These are phyloP conservation scores for Truncatella angustata DNA, from an alignment of 2,329 filamentous ascomycete genomes.

Conservation along the genomic window DNA sequence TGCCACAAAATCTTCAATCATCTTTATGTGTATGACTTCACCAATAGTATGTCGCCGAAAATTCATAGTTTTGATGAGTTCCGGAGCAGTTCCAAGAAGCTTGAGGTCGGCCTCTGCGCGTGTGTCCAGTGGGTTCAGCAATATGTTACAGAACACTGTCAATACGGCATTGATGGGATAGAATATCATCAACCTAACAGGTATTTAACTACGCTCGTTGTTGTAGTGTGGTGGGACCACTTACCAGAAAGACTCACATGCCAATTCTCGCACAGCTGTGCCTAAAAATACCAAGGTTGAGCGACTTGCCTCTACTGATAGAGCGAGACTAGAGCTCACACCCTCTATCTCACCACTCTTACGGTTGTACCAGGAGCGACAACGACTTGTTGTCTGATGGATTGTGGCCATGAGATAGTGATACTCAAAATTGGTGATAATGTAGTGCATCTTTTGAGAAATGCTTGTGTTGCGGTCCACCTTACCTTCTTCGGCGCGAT, in stretches of 20 bases:
- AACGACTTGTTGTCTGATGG: constrained; percentile 53
- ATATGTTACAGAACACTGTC: constrained; percentile 53
- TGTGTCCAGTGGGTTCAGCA: constrained; percentile 44
- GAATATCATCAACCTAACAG: constrained; percentile 50
- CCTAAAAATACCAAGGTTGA: constrained; percentile 50
- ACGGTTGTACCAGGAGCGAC: constrained; percentile 37
- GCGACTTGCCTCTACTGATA: constrained; percentile 55
- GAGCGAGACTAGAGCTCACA: constrained; percentile 49
- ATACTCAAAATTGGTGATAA: constrained; percentile 53
- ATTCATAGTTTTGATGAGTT: constrained; percentile 42
- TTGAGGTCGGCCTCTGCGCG: constrained; percentile 43
- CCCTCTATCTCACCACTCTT: constrained; percentile 38
- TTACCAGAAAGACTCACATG: constrained; percentile 50
- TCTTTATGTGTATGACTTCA: constrained; percentile 35
- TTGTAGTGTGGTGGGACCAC: constrained; percentile 13
- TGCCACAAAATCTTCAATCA: constrained; percentile 36
- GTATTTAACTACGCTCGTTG: constrained; percentile 15
- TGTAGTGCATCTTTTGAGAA: constrained; percentile 42
- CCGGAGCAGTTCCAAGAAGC: constrained; percentile 39
- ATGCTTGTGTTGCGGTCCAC: constrained; percentile 11
- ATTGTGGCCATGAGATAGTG: constrained; percentile 54
- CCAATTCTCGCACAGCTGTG: constrained; percentile 38
- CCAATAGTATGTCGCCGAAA: constrained; percentile 26
- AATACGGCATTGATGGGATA: constrained; percentile 55
- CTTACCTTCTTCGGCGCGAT: constrained; percentile 20